A percentile compares a stretch with the other conserved stretches of the same genome.
Evolutionary conservation across 1,284 basidiomycete genomes (phyloP).

Genomic region (Paramarasmius palmivorus): DNA sequence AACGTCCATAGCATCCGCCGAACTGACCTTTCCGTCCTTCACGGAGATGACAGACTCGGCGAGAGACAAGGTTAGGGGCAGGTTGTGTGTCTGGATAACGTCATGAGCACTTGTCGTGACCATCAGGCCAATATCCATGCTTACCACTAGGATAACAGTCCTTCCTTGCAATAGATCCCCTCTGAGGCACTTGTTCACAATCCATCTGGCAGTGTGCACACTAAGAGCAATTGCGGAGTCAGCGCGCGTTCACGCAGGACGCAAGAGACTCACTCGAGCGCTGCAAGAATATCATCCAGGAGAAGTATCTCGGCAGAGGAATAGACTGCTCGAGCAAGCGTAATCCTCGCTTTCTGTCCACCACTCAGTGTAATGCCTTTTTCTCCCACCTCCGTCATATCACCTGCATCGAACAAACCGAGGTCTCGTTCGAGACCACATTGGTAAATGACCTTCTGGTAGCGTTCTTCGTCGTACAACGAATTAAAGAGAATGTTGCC

Average conservation of each 20-base stretch:
- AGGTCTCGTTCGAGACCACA: slow-evolving; percentile 60
- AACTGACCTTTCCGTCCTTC: slow-evolving; percentile 43
- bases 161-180: slow-evolving; percentile 69
- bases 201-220: slow-evolving; percentile 72
- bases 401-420: slow-evolving; percentile 62
- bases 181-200: slow-evolving; percentile 75
- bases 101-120: neutral
- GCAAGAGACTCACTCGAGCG: slow-evolving; percentile 27
- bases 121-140: slow-evolving; percentile 21
- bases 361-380: slow-evolving; percentile 47
- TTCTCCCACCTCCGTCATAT: slow-evolving; percentile 69
- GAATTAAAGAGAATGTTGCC: slow-evolving; percentile 87
- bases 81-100: slow-evolving; percentile 56
- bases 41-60: slow-evolving; percentile 61
- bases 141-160: slow-evolving; percentile 71
- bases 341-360: slow-evolving; percentile 71
- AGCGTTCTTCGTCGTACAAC: slow-evolving; percentile 71
- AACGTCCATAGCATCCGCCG: slow-evolving; percentile 39
- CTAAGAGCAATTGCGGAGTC: neutral
- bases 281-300: slow-evolving; percentile 51
- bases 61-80: slow-evolving; percentile 56
- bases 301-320: slow-evolving; percentile 52
- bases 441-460: slow-evolving; percentile 60
- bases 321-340: slow-evolving; percentile 63
- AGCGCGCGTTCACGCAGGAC: neutral